Conservation (phyloP, 2,329 filamentous ascomycete genomes). For the Fusarium xylarioides region DNA sequence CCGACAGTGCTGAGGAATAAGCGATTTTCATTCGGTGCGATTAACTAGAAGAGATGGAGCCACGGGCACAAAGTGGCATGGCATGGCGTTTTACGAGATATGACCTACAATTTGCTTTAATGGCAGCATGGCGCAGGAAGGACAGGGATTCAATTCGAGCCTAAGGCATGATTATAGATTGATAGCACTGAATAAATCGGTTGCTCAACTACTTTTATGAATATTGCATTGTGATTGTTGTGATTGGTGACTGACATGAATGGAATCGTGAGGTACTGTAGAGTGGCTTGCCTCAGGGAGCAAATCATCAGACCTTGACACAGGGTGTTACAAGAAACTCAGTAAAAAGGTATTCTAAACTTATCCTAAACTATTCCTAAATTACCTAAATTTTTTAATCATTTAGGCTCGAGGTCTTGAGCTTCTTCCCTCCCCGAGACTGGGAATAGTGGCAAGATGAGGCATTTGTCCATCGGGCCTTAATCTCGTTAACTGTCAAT, state of each 20-base stretch:
- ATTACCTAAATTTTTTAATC: no score
- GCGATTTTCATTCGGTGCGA: slow-evolving; percentile 10
- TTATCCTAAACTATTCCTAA: no score
- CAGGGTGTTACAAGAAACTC: no score
- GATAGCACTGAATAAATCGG: slow-evolving; percentile 30
- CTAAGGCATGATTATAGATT: slow-evolving; percentile 28
- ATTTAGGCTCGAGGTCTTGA: no score
- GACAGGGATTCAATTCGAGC: slow-evolving; percentile 24
- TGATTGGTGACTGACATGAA: background rate
- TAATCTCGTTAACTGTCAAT: background rate
- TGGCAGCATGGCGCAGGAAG: slow-evolving; percentile 41
- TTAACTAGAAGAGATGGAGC: slow-evolving; percentile 21
- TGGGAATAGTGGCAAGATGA: background rate
- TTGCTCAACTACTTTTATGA: background rate
- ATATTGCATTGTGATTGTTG: background rate
- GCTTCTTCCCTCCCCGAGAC: no score
- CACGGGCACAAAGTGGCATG: slow-evolving; percentile 16
- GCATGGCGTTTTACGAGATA: slow-evolving; percentile 42
- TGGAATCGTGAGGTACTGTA: accelerated
- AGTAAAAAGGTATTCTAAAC: no score
- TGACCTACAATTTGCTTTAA: slow-evolving; percentile 28
- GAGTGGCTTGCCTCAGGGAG: no score
- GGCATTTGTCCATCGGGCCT: background rate
- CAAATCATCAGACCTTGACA: no score
- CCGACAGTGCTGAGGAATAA: slow-evolving; percentile 61